Evolutionary conservation across 306 rosid genomes (phyloP).

Genomic region (Malus sieversii): DNA sequence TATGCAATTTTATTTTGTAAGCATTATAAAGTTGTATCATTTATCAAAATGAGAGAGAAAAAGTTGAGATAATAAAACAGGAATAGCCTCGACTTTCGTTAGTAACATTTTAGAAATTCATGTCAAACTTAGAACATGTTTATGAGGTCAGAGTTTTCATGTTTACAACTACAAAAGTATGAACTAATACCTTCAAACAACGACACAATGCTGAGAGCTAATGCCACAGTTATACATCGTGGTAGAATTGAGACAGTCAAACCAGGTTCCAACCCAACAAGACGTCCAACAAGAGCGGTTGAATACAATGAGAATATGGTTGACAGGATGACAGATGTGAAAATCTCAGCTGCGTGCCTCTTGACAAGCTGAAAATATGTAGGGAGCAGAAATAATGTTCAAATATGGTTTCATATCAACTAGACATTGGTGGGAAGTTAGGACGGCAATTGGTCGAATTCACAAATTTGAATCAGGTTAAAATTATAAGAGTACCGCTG

Average conservation of each 20-base stretch:
- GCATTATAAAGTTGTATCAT: not conserved
- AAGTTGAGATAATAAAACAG: too few relatives aligned
- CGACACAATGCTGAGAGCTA: slow-evolving; percentile 91
- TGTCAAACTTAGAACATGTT: not conserved
- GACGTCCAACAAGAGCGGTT: slow-evolving; percentile 86
- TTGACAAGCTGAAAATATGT: slow-evolving; percentile 72
- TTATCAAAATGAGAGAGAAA: not conserved
- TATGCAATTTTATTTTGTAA: not conserved
- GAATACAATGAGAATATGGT: slow-evolving; percentile 87
- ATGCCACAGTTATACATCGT: slow-evolving; percentile 86
- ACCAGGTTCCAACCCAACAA: slow-evolving; percentile 70
- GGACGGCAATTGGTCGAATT: not conserved
- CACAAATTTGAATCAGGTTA: not conserved
- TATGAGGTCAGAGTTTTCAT: slow-evolving; percentile 1
- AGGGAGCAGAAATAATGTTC: not conserved
- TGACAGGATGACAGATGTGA: slow-evolving; percentile 77
- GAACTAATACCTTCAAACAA: slow-evolving; percentile 74
- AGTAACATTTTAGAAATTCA: not conserved
- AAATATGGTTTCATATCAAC: not conserved
- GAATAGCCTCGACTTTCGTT: not conserved
- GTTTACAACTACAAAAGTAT: not conserved
- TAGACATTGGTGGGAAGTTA: not conserved
- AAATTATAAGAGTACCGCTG: not conserved
- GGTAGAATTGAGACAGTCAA: slow-evolving; percentile 87
- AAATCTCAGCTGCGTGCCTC: slow-evolving; percentile 95